Percentiles rank a stretch among this genome's conserved stretches.
Conservation (phyloP, 768 basidiomycete genomes). For the Pisolithus marmoratus region DNA sequence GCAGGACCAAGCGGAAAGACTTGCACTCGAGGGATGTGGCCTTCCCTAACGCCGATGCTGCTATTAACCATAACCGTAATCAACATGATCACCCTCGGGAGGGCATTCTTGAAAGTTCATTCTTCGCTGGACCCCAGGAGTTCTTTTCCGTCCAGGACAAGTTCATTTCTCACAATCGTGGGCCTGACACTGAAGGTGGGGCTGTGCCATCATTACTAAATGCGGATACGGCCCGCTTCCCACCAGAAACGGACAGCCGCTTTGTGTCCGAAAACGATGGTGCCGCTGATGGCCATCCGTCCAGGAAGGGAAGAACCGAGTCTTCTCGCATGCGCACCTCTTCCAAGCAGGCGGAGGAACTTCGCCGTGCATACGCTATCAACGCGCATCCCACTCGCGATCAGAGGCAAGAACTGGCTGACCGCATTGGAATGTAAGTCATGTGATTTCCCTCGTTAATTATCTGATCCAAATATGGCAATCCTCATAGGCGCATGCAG, state of each 20-base stretch:
- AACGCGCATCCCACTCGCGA: slow-evolving; percentile 67
- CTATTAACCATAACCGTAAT: not conserved
- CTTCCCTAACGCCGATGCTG: slow-evolving; percentile 14
- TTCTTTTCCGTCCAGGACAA: slow-evolving; percentile 24
- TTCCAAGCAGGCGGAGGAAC: slow-evolving; percentile 60
- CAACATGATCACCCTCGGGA: slow-evolving; percentile 13
- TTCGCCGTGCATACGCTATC: slow-evolving; percentile 56
- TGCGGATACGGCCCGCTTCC: slow-evolving; percentile 44
- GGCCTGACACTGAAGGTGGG: slow-evolving; percentile 19
- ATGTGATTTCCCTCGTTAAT: slow-evolving; percentile 6
- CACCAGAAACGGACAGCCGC: slow-evolving; percentile 48
- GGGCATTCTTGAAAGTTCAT: slow-evolving; percentile 21
- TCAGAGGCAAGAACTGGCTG: slow-evolving; percentile 58
- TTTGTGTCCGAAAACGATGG: slow-evolving; percentile 46
- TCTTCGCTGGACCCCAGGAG: slow-evolving; percentile 29
- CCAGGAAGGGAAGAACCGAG: slow-evolving; percentile 26
- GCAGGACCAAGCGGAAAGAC: slow-evolving; percentile 29
- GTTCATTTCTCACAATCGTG: slow-evolving; percentile 30
- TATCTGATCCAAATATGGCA: slow-evolving; percentile 13
- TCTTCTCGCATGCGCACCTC: slow-evolving; percentile 54
- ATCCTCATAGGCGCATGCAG: slow-evolving; percentile 60
- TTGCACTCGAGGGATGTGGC: slow-evolving; percentile 23
- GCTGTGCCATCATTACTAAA: slow-evolving; percentile 24
- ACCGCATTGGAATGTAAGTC: slow-evolving; percentile 72
- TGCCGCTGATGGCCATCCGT: slow-evolving; percentile 16